Percentiles rank a stretch among this genome's conserved stretches.
phyloP scores from a whole-genome alignment of 345 rosid species.

The Clarkia xantiana region DNA sequence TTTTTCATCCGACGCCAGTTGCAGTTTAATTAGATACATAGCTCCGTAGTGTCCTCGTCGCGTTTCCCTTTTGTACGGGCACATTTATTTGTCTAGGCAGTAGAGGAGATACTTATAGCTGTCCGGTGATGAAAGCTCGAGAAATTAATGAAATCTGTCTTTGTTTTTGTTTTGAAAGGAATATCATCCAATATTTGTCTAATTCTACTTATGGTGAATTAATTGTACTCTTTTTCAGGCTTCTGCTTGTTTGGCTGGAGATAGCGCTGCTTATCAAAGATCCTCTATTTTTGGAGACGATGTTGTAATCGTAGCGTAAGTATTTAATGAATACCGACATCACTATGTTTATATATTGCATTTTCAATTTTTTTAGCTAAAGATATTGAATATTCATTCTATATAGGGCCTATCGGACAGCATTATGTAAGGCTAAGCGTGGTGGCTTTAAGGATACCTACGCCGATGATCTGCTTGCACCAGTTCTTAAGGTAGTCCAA shows the following conservation, averaged over 20 bases:
- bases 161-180: background rate
- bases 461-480: constrained; percentile 77
- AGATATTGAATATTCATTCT: background rate
- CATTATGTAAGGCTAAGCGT: constrained; percentile 69
- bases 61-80: too few relatives aligned
- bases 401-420: constrained; percentile 63
- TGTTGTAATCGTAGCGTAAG: constrained; percentile 86
- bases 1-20: too few relatives aligned
- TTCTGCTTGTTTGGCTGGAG: constrained; percentile 77
- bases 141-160: too few relatives aligned
- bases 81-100: too few relatives aligned
- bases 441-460: constrained; percentile 88
- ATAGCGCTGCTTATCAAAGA: constrained; percentile 81
- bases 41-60: too few relatives aligned
- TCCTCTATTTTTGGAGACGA: constrained; percentile 65
- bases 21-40: too few relatives aligned
- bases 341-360: background rate
- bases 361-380: background rate
- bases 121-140: too few relatives aligned
- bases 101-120: too few relatives aligned
- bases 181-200: background rate
- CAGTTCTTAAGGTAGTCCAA: constrained; percentile 50
- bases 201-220: background rate
- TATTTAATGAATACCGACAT: constrained; percentile 3
- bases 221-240: constrained; percentile 23